Percentiles rank a stretch among this genome's conserved stretches.
These are phyloP conservation scores for Paraphaeosphaeria sporulosa DNA, from an alignment of 2,329 filamentous ascomycete species.

Conservation along the genomic window DNA sequence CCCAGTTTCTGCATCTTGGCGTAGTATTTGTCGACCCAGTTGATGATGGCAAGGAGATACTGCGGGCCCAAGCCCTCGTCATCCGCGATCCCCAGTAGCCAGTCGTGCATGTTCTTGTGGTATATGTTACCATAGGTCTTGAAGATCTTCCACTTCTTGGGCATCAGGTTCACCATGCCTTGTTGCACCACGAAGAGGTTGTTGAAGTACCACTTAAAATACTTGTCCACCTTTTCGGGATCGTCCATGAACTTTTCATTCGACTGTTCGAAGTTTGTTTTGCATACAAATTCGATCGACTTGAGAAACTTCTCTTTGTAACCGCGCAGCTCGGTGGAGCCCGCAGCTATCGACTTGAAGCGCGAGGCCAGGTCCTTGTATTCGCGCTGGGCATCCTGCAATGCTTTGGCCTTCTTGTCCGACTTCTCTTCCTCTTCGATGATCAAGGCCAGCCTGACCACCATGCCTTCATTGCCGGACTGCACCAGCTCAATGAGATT, in stretches of 20 bases:
- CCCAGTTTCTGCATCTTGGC: constrained; percentile 93
- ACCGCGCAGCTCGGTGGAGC: constrained; percentile 87
- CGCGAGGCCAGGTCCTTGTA: constrained; percentile 92
- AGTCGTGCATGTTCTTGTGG: constrained; percentile 94
- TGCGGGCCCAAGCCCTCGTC: constrained; percentile 84
- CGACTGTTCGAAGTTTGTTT: constrained; percentile 75
- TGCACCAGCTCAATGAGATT: constrained; percentile 89
- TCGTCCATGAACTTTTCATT: constrained; percentile 82
- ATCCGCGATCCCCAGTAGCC: constrained; percentile 81
- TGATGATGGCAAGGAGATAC: constrained; percentile 88
- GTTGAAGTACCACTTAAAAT: constrained; percentile 96
- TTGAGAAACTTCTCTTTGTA: constrained; percentile 97
- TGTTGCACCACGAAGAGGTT: constrained; percentile 93
- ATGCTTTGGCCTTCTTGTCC: constrained; percentile 85
- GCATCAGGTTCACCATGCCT: constrained; percentile 90
- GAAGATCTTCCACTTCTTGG: constrained; percentile 96
- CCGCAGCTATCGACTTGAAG: constrained; percentile 94
- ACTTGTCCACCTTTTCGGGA: constrained; percentile 82
- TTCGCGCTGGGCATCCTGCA: constrained; percentile 94
- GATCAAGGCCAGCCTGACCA: constrained; percentile 89
- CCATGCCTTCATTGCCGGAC: constrained; percentile 84
- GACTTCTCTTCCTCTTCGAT: constrained; percentile 97
- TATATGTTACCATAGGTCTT: constrained; percentile 90
- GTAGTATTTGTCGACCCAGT: constrained; percentile 97
- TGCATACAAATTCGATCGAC: constrained; percentile 76